These are phyloP conservation scores for Globisporangium emineosum DNA, from an alignment of 352 stramenopile genomes.

Conservation along the genomic window DNA sequence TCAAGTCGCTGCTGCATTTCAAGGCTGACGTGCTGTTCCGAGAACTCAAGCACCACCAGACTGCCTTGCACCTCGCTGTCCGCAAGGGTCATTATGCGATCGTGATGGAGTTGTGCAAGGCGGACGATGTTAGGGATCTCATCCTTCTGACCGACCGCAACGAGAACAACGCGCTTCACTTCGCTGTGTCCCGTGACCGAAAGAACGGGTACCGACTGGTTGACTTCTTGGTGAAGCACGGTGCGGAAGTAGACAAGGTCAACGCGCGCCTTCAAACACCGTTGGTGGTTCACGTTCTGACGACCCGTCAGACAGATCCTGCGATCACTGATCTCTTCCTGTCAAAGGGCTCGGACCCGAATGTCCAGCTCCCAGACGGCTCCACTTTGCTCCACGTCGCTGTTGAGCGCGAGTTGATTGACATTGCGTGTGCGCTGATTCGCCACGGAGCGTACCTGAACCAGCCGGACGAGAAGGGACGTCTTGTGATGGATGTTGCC, in stretches of 20 bases:
- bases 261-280: conserved; percentile 78
- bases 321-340: conserved; percentile 77
- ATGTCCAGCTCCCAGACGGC: conserved; percentile 73
- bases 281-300: conserved; percentile 84
- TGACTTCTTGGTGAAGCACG: conserved; percentile 83
- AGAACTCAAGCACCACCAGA: conserved; percentile 85
- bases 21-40: conserved; percentile 85
- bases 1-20: conserved; percentile 77
- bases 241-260: conserved; percentile 80
- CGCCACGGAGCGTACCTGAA: conserved; percentile 72
- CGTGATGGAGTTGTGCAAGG: conserved; percentile 84
- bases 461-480: conserved; percentile 62
- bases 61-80: conserved; percentile 75
- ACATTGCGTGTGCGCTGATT: conserved; percentile 74
- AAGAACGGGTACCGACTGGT: conserved; percentile 81
- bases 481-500: conserved; percentile 71
- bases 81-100: conserved; percentile 85
- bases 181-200: conserved; percentile 75
- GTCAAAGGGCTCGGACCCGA: conserved; percentile 54
- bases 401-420: conserved; percentile 78
- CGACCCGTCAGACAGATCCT: conserved; percentile 77
- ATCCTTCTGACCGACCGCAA: conserved; percentile 78
- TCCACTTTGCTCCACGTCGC: conserved; percentile 82
- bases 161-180: conserved; percentile 84
- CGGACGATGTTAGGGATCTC: conserved; percentile 54